Base-by-base conservation (phyloP, 2,329 filamentous ascomycete genomes). In the Botryotinia convoluta region DNA sequence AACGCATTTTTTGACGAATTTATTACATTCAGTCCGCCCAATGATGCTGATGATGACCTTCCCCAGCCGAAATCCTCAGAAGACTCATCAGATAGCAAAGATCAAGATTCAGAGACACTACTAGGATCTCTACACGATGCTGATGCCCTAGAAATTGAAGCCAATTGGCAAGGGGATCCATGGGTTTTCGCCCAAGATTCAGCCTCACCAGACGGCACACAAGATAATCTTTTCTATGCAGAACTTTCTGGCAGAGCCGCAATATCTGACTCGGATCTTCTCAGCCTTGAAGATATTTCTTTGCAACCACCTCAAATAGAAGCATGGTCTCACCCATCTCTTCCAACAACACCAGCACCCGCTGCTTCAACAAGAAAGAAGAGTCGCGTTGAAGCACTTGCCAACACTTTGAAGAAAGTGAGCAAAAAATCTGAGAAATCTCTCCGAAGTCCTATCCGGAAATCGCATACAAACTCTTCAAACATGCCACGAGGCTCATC, bases 1-100 rank as follows among this genome's bases (percentile, higher is more conserved):
- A 87, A 87, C 82, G 87, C 87, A 80, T 84, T 91, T 81, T 90
- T 91, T 84, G 87, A 89, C 78, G 86, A 90, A 80, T 90, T 88
- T 80, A 84, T 90, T 81, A 86, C 89, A 77, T 85, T 87, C 81
- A 88, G 89, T 74, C 83, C 86, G 72, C 84, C 86, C 77, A 84
- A 83, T 77, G 83, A 85, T 75, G 82, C 86, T 76, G 84, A 83
- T 77, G 83, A 85, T 75, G 82, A 82, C 74, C 81, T 84, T 76
- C 84, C 85, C 81, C 85, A 86, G 76, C 83, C 84, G 82, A 84
- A 77, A 84, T 84, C 78, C 83, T 84, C 72, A 82, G 85, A 78
- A 84, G 87, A 75, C 82, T 86, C 76, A 83, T 85, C 76, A 83
- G 85, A 76, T 84, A 87, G 79, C 82, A 72, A 77, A 37, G 75